Evolutionary conservation across 352 stramenopile species (phyloP).

Genomic region (Phytophthora kernoviae): DNA sequence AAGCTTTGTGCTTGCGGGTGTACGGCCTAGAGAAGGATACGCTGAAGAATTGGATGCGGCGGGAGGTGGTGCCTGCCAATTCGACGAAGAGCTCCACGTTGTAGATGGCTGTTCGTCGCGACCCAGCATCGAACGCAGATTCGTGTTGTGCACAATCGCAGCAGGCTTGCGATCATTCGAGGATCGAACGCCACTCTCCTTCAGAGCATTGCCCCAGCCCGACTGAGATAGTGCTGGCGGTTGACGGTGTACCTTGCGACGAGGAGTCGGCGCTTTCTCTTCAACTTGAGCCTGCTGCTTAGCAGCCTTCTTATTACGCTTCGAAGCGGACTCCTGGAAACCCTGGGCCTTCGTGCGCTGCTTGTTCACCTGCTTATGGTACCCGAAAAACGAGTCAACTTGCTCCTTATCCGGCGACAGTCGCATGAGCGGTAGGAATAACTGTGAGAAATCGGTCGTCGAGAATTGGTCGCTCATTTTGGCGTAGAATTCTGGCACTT

Average conservation of each 20-base stretch:
- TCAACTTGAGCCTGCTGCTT: conserved; percentile 35
- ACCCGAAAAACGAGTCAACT: conserved; percentile 62
- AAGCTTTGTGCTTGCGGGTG: conserved; percentile 63
- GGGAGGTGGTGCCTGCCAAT: conserved; percentile 47
- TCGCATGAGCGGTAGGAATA: conserved; percentile 83
- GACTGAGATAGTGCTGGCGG: conserved; percentile 41
- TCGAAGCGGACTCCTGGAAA: conserved; percentile 48
- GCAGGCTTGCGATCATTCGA: conserved; percentile 29
- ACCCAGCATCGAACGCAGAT: conserved; percentile 47
- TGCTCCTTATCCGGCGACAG: conserved; percentile 70
- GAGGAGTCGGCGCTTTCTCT: conserved; percentile 12
- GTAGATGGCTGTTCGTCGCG: conserved; percentile 43
- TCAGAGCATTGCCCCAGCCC: conserved; percentile 76
- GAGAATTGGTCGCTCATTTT: conserved; percentile 74
- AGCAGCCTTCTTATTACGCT: conserved; percentile 48
- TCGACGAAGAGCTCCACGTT: conserved; percentile 57
- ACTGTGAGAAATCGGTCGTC: conserved; percentile 61
- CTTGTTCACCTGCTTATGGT: conserved; percentile 62
- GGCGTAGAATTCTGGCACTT: conserved; percentile 75
- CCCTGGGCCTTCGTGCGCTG: conserved; percentile 36
- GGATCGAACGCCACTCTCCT: conserved; percentile 58
- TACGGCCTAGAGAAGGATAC: conserved; percentile 30
- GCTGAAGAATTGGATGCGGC: conserved; percentile 18
- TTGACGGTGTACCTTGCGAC: conserved; percentile 34
- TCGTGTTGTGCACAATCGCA: conserved; percentile 68